Conservation (phyloP, 331 rosid species). For the Telfairia occidentalis region DNA sequence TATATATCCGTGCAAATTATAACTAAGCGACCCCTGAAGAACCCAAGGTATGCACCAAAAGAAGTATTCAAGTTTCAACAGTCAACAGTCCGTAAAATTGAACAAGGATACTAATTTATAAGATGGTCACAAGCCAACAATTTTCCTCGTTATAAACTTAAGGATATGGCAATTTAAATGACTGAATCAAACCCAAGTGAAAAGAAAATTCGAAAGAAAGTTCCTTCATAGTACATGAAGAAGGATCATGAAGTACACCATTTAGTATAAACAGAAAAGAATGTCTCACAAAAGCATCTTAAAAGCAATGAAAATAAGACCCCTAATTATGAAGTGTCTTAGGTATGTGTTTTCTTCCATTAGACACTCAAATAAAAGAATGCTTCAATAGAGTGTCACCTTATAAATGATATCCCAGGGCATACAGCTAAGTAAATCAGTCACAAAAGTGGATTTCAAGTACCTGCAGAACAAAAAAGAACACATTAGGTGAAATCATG, state of each 20-base stretch:
- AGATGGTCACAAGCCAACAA: background rate
- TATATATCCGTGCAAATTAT: background rate
- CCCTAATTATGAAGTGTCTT: background rate
- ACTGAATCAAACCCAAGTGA: background rate
- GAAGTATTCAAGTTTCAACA: background rate
- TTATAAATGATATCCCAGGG: conserved; percentile 91
- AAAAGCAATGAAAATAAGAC: background rate
- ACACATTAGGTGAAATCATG: background rate
- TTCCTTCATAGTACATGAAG: background rate
- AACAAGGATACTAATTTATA: background rate
- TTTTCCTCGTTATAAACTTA: background rate
- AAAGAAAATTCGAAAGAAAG: background rate
- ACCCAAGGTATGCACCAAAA: background rate
- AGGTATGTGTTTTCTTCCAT: background rate
- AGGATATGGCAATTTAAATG: background rate
- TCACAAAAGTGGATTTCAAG: conserved; percentile 52
- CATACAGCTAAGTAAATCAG: conserved; percentile 79
- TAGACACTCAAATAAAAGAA: background rate
- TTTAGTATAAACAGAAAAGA: background rate
- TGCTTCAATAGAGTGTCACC: conserved; percentile 28
- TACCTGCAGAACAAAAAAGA: conserved; percentile 39
- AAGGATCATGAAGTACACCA: background rate
- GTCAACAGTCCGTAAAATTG: background rate
- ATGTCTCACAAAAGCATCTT: background rate
- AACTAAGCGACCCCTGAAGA: background rate